Evolutionary conservation across 2,329 filamentous ascomycete species (phyloP).

Genomic region (Xylariaceae sp.): DNA sequence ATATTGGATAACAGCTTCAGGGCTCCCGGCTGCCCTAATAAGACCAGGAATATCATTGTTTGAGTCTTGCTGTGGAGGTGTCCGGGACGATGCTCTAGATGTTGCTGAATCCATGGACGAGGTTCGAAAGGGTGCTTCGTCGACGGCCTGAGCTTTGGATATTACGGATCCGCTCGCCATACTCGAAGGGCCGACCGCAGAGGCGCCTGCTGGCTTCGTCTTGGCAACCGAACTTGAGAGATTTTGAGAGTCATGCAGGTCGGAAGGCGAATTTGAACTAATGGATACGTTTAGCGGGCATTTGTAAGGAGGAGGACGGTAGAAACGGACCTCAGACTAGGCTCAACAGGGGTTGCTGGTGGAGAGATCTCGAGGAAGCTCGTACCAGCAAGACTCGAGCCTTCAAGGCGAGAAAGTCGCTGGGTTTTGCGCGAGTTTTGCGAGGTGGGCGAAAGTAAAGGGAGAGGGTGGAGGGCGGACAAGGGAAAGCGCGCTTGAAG

Average conservation of each 20-base stretch:
- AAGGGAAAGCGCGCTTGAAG: constrained; percentile 35
- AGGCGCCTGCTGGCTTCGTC: constrained; percentile 41
- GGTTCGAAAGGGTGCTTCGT: constrained; percentile 60
- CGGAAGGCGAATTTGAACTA: constrained; percentile 28
- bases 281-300: background rate
- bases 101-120: constrained; percentile 93
- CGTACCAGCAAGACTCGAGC: constrained; percentile 7
- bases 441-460: constrained; percentile 20
- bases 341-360: constrained; percentile 12
- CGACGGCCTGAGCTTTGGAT: constrained; percentile 37
- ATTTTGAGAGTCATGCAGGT: constrained; percentile 49
- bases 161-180: constrained; percentile 47
- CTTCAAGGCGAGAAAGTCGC: constrained; percentile 5
- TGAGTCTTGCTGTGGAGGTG: constrained; percentile 56
- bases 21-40: constrained; percentile 79
- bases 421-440: constrained; percentile 2
- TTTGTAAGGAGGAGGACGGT: background rate
- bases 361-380: constrained; percentile 17
- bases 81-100: constrained; percentile 65
- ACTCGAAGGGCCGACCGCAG: constrained; percentile 35
- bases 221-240: constrained; percentile 40
- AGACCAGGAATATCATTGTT: constrained; percentile 74
- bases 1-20: constrained; percentile 84
- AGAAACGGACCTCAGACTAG: constrained; percentile 12
- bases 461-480: constrained; percentile 23